These are phyloP conservation scores for Paraphoma sp. DNA, from an alignment of 2,329 filamentous ascomycete genomes.

Conservation along the genomic window DNA sequence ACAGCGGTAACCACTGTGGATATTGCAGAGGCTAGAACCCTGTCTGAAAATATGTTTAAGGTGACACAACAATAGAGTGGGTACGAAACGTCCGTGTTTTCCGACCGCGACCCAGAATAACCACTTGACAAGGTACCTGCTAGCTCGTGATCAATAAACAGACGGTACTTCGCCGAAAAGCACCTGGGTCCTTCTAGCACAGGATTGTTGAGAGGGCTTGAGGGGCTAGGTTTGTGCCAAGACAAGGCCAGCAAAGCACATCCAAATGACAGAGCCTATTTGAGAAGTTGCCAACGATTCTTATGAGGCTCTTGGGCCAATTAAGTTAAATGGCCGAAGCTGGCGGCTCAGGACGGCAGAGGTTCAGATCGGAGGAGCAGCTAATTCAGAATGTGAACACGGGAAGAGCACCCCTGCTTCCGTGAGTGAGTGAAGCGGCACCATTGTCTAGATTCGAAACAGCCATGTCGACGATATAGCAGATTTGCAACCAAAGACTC, in stretches of 20 bases:
- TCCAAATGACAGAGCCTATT: not conserved
- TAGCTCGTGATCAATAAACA: no score
- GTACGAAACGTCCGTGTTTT: no score
- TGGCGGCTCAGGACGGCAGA: not conserved
- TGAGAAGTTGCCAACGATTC: not conserved
- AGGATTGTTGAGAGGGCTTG: not conserved
- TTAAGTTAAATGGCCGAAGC: not conserved
- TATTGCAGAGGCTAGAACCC: no score
- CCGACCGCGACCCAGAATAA: no score
- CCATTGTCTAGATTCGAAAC: not conserved
- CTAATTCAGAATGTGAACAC: not conserved
- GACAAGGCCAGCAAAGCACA: not conserved
- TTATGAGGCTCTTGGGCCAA: not conserved
- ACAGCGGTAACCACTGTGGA: not conserved
- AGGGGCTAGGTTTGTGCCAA: not conserved
- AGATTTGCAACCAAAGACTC: not conserved
- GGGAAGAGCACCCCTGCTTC: not conserved
- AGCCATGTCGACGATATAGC: not conserved
- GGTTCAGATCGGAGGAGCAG: not conserved
- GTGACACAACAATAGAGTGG: not conserved
- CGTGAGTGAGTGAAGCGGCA: not conserved
- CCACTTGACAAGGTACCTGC: no score
- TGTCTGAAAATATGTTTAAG: not conserved
- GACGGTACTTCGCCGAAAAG: no score
- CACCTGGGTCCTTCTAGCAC: not conserved